phyloP scores from a whole-genome alignment of 257 asterid species.

The Fraxinus anomala region DNA sequence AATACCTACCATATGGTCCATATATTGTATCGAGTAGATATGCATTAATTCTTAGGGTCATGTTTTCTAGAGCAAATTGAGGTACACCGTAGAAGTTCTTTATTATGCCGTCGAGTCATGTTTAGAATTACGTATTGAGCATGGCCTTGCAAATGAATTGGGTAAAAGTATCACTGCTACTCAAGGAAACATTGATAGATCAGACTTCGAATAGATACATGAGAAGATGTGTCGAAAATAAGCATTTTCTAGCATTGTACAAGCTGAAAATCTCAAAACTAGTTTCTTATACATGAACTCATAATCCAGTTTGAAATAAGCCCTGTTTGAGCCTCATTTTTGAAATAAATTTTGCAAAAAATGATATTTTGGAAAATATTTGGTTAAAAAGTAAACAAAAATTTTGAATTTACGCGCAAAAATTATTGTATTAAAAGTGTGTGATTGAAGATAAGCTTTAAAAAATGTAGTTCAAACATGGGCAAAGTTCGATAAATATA shows the following conservation, averaged over 20 bases:
- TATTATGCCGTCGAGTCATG: background rate
- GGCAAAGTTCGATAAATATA: background rate
- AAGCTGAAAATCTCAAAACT: background rate
- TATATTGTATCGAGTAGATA: background rate
- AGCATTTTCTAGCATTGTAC: background rate
- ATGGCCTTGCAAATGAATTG: background rate
- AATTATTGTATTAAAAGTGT: no score
- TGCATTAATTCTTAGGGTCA: background rate
- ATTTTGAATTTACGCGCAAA: no score
- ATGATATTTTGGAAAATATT: no score
- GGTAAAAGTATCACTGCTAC: background rate
- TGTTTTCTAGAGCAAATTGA: background rate
- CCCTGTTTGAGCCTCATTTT: no score
- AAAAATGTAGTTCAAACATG: no score
- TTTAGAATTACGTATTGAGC: background rate
- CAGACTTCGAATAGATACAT: background rate
- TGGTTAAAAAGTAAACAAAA: no score
- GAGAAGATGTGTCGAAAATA: background rate
- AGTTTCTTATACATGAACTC: background rate
- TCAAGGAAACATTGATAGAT: background rate
- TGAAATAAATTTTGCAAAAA: no score
- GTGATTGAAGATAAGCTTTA: no score
- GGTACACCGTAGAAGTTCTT: no score
- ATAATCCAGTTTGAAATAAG: background rate
- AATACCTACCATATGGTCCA: no score